These are phyloP conservation scores for Cyclotella sp. DNA, from an alignment of 108 stramenopile species.

Conservation along the genomic window DNA sequence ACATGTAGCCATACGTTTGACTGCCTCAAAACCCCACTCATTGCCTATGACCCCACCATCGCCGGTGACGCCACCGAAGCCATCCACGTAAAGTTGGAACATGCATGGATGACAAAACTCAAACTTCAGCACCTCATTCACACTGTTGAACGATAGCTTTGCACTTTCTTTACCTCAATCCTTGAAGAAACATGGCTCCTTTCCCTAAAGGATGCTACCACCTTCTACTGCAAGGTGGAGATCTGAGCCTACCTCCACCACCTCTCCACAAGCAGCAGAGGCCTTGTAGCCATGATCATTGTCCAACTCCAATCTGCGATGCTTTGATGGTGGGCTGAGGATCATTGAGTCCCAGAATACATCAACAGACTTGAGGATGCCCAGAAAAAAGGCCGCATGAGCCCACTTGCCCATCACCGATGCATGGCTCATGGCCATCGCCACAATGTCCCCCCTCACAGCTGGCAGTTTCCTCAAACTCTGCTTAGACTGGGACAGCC, in stretches of 20 bases:
- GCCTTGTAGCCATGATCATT: not conserved
- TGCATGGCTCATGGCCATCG: too few relatives aligned
- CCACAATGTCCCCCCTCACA: not conserved
- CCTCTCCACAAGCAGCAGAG: not conserved
- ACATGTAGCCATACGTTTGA: not conserved
- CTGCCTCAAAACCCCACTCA: too few relatives aligned
- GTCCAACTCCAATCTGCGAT: not conserved
- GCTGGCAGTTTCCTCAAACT: slow-evolving; percentile 5
- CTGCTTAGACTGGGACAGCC: not conserved
- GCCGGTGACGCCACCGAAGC: not conserved
- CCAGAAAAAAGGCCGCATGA: slow-evolving; percentile 1
- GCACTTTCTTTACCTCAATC: not conserved
- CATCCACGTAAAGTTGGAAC: not conserved
- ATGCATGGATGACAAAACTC: not conserved
- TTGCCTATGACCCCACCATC: too few relatives aligned
- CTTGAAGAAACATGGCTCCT: not conserved
- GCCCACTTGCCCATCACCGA: too few relatives aligned
- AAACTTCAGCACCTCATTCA: not conserved
- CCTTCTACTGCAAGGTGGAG: not conserved
- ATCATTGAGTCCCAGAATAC: not conserved
- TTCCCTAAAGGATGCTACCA: too few relatives aligned
- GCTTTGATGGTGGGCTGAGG: not conserved
- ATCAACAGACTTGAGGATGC: too few relatives aligned
- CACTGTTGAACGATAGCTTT: too few relatives aligned
- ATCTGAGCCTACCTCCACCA: not conserved